Evolutionary conservation across 2,329 filamentous ascomycete genomes (phyloP).

Genomic region (Verticillium tricorpus): DNA sequence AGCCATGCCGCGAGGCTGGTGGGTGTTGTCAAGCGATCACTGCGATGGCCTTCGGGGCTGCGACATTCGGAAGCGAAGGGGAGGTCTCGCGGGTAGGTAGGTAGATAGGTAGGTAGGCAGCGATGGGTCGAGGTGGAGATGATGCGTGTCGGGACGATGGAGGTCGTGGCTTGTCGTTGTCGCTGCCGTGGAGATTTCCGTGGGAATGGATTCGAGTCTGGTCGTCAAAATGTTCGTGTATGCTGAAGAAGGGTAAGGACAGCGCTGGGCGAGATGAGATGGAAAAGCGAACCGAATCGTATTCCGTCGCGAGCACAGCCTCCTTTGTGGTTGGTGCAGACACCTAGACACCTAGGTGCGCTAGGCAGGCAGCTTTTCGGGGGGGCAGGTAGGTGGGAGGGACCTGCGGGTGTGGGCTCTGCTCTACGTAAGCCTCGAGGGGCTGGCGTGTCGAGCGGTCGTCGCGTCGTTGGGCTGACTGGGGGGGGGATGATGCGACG

Average conservation of each 20-base stretch:
- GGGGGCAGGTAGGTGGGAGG: background rate
- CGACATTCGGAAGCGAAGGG: constrained; percentile 25
- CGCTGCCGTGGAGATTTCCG: background rate
- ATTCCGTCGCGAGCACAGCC: background rate
- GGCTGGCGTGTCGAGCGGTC: background rate
- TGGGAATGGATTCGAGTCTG: background rate
- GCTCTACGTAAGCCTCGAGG: background rate
- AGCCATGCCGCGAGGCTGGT: constrained; percentile 52
- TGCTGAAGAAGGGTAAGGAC: background rate
- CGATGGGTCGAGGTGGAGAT: constrained; percentile 14
- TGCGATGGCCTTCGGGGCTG: constrained; percentile 18
- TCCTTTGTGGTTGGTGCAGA: background rate
- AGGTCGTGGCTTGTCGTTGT: background rate
- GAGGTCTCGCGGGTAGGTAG: background rate
- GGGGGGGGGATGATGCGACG: background rate
- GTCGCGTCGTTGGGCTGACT: background rate
- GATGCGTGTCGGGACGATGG: background rate
- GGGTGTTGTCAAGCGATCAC: constrained; percentile 17
- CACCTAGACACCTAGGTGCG: background rate
- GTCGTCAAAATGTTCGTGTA: background rate
- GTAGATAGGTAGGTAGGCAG: background rate
- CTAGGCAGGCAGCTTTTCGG: background rate
- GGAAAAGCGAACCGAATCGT: background rate
- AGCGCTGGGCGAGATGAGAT: background rate
- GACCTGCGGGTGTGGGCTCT: background rate